Percentiles rank a stretch among this genome's conserved stretches.
These are phyloP conservation scores for Pleurotus pulmonarius DNA, from an alignment of 768 basidiomycete species.

Conservation along the genomic window DNA sequence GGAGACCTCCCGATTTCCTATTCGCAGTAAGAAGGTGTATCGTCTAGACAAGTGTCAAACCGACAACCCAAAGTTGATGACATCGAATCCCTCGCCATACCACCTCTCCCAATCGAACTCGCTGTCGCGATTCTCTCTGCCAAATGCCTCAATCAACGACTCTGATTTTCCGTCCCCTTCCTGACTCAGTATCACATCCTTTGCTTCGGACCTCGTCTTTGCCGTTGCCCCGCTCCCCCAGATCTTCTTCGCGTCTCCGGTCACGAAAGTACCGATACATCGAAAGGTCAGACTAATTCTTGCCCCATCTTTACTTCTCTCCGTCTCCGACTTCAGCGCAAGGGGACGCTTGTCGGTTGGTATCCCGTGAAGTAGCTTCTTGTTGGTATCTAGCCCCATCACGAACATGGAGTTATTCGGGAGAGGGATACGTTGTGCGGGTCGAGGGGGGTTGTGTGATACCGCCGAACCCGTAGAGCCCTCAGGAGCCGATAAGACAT, in stretches of 20 bases:
- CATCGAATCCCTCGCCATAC: conserved; percentile 70
- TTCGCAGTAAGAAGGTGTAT: too few relatives aligned
- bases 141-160: conserved; percentile 57
- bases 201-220: conserved; percentile 53
- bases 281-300: conserved; percentile 82
- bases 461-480: background rate
- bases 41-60: too few relatives aligned
- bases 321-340: conserved; percentile 46
- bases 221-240: conserved; percentile 72
- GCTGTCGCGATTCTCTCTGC: conserved; percentile 66
- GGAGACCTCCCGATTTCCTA: too few relatives aligned
- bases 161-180: conserved; percentile 34
- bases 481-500: conserved; percentile 3
- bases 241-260: conserved; percentile 44
- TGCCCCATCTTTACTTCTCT: conserved; percentile 53
- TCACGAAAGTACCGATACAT: conserved; percentile 73
- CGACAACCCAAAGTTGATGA: conserved; percentile 45
- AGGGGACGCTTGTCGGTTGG: conserved; percentile 69
- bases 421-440: conserved; percentile 62
- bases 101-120: conserved; percentile 65
- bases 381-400: conserved; percentile 70
- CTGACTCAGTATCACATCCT: conserved; percentile 48
- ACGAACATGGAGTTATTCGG: conserved; percentile 85
- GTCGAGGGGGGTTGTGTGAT: conserved; percentile 18
- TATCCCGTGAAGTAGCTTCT: conserved; percentile 73